phyloP scores from a whole-genome alignment of 2,329 filamentous ascomycete genomes.

The Fusarium haematococcum region DNA sequence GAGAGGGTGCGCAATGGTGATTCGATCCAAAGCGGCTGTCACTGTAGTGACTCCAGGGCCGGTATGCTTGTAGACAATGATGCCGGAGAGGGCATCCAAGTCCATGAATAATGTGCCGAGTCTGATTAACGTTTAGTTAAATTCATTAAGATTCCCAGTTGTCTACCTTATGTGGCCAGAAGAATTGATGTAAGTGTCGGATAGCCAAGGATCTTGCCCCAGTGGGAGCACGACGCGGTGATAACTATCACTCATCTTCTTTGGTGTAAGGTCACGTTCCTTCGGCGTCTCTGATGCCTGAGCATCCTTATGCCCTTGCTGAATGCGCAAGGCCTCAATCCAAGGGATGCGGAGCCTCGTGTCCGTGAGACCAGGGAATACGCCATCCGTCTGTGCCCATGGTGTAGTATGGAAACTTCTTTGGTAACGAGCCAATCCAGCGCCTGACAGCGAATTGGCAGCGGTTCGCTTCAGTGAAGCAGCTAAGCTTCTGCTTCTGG shows the following conservation, averaged over 20 bases:
- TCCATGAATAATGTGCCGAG: conserved; percentile 84
- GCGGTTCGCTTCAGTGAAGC: conserved; percentile 10
- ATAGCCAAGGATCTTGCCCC: conserved; percentile 79
- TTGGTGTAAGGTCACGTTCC: conserved; percentile 44
- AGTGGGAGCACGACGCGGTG: conserved; percentile 65
- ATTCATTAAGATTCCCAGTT: neutral
- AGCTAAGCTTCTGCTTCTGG: neutral
- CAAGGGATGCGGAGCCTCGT: conserved; percentile 43
- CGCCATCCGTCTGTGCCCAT: conserved; percentile 41
- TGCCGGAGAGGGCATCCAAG: conserved; percentile 80
- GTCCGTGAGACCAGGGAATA: conserved; percentile 45
- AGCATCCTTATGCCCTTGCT: conserved; percentile 32
- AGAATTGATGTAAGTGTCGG: conserved; percentile 82
- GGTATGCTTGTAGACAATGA: conserved; percentile 78
- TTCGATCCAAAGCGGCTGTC: conserved; percentile 62
- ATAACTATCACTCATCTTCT: conserved; percentile 49
- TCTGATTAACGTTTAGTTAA: conserved; percentile 7
- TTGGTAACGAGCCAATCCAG: neutral
- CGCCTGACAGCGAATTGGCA: neutral
- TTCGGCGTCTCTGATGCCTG: conserved; percentile 15
- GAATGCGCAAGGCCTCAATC: conserved; percentile 45
- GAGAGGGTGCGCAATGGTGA: conserved; percentile 74
- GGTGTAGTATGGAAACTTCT: conserved; percentile 34
- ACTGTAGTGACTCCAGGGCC: conserved; percentile 65
- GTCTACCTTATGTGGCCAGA: conserved; percentile 74